phyloP scores from a whole-genome alignment of 2,329 filamentous ascomycete species.

The Claviceps sorghi region DNA sequence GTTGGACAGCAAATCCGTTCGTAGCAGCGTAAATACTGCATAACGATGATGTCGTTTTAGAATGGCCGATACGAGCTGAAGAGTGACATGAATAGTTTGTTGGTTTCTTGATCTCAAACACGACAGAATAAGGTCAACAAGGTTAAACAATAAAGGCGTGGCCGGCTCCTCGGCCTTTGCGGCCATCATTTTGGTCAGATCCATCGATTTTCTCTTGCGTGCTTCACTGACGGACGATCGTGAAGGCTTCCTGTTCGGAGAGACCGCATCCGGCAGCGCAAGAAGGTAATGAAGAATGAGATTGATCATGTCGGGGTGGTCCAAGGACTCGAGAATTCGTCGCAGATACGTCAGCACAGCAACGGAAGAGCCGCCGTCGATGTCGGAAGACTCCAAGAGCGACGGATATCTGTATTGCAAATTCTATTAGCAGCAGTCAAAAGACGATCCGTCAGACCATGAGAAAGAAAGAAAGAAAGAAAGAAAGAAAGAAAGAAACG shows the following conservation, averaged over 20 bases:
- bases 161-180: slow-evolving; percentile 56
- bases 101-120: slow-evolving; percentile 72
- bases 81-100: slow-evolving; percentile 78
- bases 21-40: slow-evolving; percentile 61
- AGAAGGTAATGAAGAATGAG: slow-evolving; percentile 87
- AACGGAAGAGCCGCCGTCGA: slow-evolving; percentile 90
- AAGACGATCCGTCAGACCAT: neutral
- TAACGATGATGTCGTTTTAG: slow-evolving; percentile 79
- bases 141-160: slow-evolving; percentile 79
- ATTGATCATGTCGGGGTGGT: slow-evolving; percentile 87
- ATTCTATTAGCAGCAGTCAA: neutral
- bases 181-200: slow-evolving; percentile 67
- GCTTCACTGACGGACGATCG: slow-evolving; percentile 49
- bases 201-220: slow-evolving; percentile 75
- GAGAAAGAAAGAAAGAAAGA: too few species aligned
- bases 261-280: slow-evolving; percentile 50
- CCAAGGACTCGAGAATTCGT: slow-evolving; percentile 76
- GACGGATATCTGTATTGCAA: slow-evolving; percentile 64
- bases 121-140: slow-evolving; percentile 79
- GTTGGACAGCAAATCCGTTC: slow-evolving; percentile 44
- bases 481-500: too few species aligned
- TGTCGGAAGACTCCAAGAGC: slow-evolving; percentile 87
- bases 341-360: slow-evolving; percentile 88
- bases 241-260: slow-evolving; percentile 21
- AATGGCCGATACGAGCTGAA: slow-evolving; percentile 77